Conservation (phyloP, 2,329 filamentous ascomycete genomes). For the Beauveria brongniartii region DNA sequence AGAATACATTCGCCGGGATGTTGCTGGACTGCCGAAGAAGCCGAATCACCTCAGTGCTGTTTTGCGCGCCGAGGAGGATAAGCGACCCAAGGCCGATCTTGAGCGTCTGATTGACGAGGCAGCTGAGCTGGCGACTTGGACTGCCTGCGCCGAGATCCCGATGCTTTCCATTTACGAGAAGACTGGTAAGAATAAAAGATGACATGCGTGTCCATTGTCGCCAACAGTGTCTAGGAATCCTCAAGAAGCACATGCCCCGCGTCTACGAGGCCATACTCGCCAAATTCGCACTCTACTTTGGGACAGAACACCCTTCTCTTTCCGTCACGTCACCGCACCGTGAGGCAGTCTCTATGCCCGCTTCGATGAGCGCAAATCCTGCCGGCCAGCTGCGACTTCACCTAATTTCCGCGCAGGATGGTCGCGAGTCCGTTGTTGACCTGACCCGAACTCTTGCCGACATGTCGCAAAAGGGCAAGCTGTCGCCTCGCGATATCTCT, state of each 20-base stretch:
- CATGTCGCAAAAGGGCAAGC: slow-evolving; percentile 86
- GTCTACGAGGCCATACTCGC: slow-evolving; percentile 71
- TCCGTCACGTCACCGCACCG: slow-evolving; percentile 42
- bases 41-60: slow-evolving; percentile 86
- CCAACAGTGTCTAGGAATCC: slow-evolving; percentile 52
- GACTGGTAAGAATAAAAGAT: slow-evolving; percentile 53
- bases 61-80: slow-evolving; percentile 63
- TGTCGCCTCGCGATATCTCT: slow-evolving; percentile 74
- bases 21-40: slow-evolving; percentile 62
- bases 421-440: slow-evolving; percentile 88
- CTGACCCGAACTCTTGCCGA: slow-evolving; percentile 88
- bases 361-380: slow-evolving; percentile 21
- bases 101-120: slow-evolving; percentile 84
- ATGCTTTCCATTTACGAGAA: slow-evolving; percentile 86
- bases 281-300: slow-evolving; percentile 84
- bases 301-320: slow-evolving; percentile 62
- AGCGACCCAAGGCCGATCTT: slow-evolving; percentile 63
- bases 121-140: slow-evolving; percentile 89
- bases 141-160: slow-evolving; percentile 78
- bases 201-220: not conserved
- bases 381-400: slow-evolving; percentile 50
- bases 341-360: slow-evolving; percentile 26
- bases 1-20: slow-evolving; percentile 82
- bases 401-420: slow-evolving; percentile 80
- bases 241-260: slow-evolving; percentile 84